Conservation (phyloP, 495 filamentous ascomycete species). For the Extremus antarcticus region DNA sequence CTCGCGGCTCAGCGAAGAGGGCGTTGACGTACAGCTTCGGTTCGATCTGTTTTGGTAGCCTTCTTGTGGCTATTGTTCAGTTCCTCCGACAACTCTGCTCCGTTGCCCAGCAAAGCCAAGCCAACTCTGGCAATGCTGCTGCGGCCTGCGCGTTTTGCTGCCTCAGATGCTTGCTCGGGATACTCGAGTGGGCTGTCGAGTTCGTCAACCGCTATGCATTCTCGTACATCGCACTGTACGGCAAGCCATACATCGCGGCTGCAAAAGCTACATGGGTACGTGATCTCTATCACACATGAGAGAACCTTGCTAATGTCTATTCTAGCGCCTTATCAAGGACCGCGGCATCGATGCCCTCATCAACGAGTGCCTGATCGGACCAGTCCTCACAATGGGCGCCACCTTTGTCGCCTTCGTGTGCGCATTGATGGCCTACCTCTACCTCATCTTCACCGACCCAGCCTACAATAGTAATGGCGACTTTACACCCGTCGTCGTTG, state of each 20-base stretch:
- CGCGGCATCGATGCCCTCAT: slow-evolving; percentile 82
- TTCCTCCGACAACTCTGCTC: slow-evolving; percentile 67
- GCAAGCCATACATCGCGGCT: slow-evolving; percentile 70
- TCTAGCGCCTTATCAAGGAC: slow-evolving; percentile 58
- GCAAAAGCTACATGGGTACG: slow-evolving; percentile 77
- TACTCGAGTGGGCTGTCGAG: slow-evolving; percentile 76
- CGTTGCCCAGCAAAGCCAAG: slow-evolving; percentile 54
- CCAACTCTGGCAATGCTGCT: slow-evolving; percentile 55
- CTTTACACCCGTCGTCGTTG: slow-evolving; percentile 69
- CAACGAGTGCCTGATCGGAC: slow-evolving; percentile 83
- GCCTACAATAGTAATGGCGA: slow-evolving; percentile 59
- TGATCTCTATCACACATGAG: no score
- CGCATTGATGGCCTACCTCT: slow-evolving; percentile 71
- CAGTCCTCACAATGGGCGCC: slow-evolving; percentile 79
- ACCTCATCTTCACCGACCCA: slow-evolving; percentile 68
- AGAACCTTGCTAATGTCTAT: background rate
- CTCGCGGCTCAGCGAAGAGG: slow-evolving; percentile 64
- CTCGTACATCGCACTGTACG: slow-evolving; percentile 83
- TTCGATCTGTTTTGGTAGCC: slow-evolving; percentile 72
- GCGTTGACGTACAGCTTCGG: slow-evolving; percentile 85
- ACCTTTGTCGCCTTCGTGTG: slow-evolving; percentile 75
- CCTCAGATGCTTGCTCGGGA: slow-evolving; percentile 59
- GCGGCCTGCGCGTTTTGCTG: slow-evolving; percentile 58
- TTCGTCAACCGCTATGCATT: slow-evolving; percentile 81
- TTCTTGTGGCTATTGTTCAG: slow-evolving; percentile 82